Percentiles rank a stretch among this genome's conserved stretches.
Evolutionary conservation across 257 asterid species (phyloP).

Genomic region (Buddleja alternifolia): DNA sequence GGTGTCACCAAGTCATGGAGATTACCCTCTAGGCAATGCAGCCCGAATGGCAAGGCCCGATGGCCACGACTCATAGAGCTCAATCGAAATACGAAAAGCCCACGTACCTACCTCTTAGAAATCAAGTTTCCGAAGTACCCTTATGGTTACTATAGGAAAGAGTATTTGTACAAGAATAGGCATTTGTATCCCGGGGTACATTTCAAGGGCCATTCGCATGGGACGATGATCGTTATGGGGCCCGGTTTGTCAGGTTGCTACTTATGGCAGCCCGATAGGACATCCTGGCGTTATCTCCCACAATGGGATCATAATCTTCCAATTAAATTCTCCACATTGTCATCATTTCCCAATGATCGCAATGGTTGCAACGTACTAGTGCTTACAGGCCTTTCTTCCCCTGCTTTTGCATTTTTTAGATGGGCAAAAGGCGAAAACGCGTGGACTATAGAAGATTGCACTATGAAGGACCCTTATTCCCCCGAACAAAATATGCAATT

Average conservation of each 20-base stretch:
- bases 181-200: not conserved
- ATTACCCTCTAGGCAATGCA: too few species aligned
- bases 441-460: not conserved
- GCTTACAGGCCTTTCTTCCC: not conserved
- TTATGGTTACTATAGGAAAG: not conserved
- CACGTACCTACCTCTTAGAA: not conserved
- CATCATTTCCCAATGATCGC: not conserved
- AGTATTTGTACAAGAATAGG: not conserved
- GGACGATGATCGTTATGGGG: conserved; percentile 9
- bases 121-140: not conserved
- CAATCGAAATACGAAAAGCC: too few species aligned
- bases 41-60: too few species aligned
- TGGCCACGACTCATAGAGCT: too few species aligned
- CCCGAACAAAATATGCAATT: conserved; percentile 31
- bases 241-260: not conserved
- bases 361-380: not conserved
- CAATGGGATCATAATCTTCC: not conserved
- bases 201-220: conserved; percentile 31
- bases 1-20: conserved; percentile 28
- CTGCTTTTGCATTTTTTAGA: not conserved
- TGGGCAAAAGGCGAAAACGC: too few species aligned
- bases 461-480: conserved; percentile 28
- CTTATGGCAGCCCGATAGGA: not conserved
- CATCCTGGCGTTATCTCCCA: not conserved
- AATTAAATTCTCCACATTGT: conserved; percentile 15